Base-by-base conservation (phyloP, 2,329 filamentous ascomycete species). In the Colletotrichum liriopes region DNA sequence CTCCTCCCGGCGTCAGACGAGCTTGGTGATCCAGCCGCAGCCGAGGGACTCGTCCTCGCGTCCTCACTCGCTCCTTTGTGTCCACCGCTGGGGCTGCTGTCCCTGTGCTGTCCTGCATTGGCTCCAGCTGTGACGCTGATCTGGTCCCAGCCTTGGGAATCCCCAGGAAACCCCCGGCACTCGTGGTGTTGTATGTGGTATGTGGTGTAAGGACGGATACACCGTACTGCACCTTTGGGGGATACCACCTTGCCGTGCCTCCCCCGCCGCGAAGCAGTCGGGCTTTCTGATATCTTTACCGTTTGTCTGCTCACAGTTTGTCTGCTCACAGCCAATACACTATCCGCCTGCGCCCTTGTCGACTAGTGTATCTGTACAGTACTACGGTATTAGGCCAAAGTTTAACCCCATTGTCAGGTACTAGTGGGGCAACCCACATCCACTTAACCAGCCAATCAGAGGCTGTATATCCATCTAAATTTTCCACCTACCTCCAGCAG, bases 1-100 rank as follows among this genome's bases (percentile, higher is more conserved):
- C 52, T 37, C 52, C 20, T 23, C 9, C 26, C 18, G 7, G 32
- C 37, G 20, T 56, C 52, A 56, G 52, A 20, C 52, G 32, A 39
- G 54, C 54, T 56, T 37, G 23, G 32, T 55, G 52, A 55, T 59
- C 37, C 37, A 43, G 55, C 37, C 39, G 39, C 55, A 39, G n/a
- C 37, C 54, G 16, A 47, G 45, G n/a, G 45, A 8, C n/a, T 49
- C 11, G 12, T 14, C 43, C 47, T 26, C 18, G 23, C 5, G n/a
- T 26, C 14, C 11, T 51, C 47, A 51, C 14, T 51, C 23, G 11
- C 23, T 51, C 47, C 12, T 26, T 26, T 16, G 47, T 6, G 12
- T 51, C 49, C 23, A n/a, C 23, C 23, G 47, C 47, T 26, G n/a
- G 47, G 11, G 45, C n/a, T 20, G 43, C 20, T 20, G 45, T n/a